Conservation (phyloP, 345 rosid genomes). For the Kandelia obovata region DNA sequence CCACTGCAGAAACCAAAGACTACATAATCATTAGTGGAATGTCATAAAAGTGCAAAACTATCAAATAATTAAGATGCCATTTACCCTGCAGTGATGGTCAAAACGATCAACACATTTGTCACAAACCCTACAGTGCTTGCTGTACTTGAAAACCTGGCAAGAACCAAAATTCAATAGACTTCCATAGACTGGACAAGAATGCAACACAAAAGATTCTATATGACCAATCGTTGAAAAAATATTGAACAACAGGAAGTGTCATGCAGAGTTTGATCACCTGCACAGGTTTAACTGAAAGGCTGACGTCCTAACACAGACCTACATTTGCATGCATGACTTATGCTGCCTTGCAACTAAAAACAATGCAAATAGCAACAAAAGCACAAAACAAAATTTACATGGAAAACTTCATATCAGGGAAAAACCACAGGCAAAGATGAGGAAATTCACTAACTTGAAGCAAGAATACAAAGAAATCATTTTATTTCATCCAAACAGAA, state of each 20-base stretch:
- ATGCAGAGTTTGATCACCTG: not conserved
- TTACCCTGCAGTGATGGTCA: slow-evolving; percentile 99
- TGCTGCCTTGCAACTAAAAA: not conserved
- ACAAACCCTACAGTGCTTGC: slow-evolving; percentile 97
- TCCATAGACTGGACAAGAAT: not conserved
- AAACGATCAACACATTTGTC: slow-evolving; percentile 91
- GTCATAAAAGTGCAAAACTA: not conserved
- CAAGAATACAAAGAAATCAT: too few relatives aligned
- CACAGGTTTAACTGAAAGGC: not conserved
- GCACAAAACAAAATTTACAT: too few relatives aligned
- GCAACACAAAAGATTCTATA: not conserved
- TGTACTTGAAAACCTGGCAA: slow-evolving; percentile 84
- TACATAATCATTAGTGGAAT: slow-evolving; percentile 17
- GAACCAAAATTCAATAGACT: slow-evolving; percentile 9
- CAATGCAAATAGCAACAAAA: too few relatives aligned
- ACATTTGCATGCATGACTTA: not conserved
- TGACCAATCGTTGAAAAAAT: not conserved
- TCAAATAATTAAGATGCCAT: slow-evolving; percentile 8
- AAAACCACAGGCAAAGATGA: too few relatives aligned
- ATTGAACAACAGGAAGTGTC: too few relatives aligned
- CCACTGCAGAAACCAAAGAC: slow-evolving; percentile 57
- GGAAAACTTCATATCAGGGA: too few relatives aligned
- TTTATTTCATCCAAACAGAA: too few relatives aligned
- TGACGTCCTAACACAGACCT: not conserved
- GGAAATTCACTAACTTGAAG: too few relatives aligned